These are phyloP conservation scores for Lasiosphaeria hispida DNA, from an alignment of 495 filamentous ascomycete genomes.

Conservation along the genomic window DNA sequence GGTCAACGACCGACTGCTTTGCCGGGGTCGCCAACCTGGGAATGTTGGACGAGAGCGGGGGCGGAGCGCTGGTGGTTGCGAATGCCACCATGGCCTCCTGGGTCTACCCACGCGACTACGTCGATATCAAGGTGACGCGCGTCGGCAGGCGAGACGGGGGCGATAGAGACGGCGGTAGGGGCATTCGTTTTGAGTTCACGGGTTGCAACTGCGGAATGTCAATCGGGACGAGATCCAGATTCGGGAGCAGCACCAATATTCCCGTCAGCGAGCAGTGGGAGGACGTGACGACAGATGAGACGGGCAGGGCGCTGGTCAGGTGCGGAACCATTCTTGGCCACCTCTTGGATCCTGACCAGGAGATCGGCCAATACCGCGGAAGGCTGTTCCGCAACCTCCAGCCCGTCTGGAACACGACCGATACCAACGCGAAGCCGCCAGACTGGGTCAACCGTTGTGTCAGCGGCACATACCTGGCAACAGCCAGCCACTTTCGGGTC, in stretches of 20 bases:
- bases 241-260: slow-evolving; percentile 22
- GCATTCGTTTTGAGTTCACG: slow-evolving; percentile 22
- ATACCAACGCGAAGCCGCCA: slow-evolving; percentile 20
- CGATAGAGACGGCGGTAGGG: too few relatives aligned
- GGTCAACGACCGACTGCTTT: slow-evolving; percentile 20
- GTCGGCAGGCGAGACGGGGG: slow-evolving; percentile 2
- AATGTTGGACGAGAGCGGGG: slow-evolving; percentile 10
- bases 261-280: background rate
- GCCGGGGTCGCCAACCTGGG: slow-evolving; percentile 22
- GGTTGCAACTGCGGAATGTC: slow-evolving; percentile 27
- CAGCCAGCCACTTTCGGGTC: background rate
- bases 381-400: slow-evolving; percentile 20
- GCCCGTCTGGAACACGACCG: slow-evolving; percentile 9
- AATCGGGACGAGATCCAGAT: slow-evolving; percentile 19
- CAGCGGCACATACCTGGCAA: slow-evolving; percentile 19
- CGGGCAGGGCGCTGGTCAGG: slow-evolving; percentile 23
- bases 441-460: slow-evolving; percentile 25
- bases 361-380: slow-evolving; percentile 16
- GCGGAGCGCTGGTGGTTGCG: slow-evolving; percentile 7
- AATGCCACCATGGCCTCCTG: slow-evolving; percentile 15
- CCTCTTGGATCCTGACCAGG: slow-evolving; percentile 15
- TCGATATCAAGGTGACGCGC: slow-evolving; percentile 22
- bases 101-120: slow-evolving; percentile 18
- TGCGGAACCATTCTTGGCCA: slow-evolving; percentile 23
- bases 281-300: slow-evolving; percentile 21